A percentile compares a stretch with the other conserved stretches of the same genome.
Evolutionary conservation across 805 yeast species (phyloP).

Genomic region (Clavispora vitiphila): DNA sequence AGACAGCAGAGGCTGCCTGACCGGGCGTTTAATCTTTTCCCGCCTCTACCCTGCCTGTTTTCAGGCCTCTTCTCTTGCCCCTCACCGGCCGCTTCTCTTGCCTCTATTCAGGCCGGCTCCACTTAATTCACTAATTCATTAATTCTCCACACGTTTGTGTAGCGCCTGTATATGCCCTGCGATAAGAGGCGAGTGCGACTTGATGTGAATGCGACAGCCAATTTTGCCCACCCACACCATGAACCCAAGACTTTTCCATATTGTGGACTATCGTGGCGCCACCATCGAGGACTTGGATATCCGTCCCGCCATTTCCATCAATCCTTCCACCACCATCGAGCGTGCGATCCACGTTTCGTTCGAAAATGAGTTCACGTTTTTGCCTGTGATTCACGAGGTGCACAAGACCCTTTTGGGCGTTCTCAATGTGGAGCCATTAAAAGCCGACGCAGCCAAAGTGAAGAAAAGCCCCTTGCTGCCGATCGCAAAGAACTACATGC

Average conservation of each 20-base stretch:
- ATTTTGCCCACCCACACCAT: not conserved
- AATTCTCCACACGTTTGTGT: too few relatives aligned
- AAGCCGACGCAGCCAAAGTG: slow-evolving; percentile 23
- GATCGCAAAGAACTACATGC: slow-evolving; percentile 31
- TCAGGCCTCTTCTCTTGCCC: too few relatives aligned
- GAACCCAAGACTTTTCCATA: slow-evolving; percentile 20
- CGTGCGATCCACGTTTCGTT: slow-evolving; percentile 52
- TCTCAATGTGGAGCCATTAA: slow-evolving; percentile 40
- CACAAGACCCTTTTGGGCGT: slow-evolving; percentile 46
- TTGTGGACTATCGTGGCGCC: slow-evolving; percentile 43
- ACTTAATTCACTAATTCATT: too few relatives aligned
- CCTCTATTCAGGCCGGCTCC: too few relatives aligned
- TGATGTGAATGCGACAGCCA: too few relatives aligned
- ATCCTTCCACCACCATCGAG: slow-evolving; percentile 42
- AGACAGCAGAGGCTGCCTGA: slow-evolving; percentile 7
- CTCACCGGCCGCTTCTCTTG: too few relatives aligned
- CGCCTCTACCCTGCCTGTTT: too few relatives aligned
- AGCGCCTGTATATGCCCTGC: too few relatives aligned
- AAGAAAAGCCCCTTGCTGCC: slow-evolving; percentile 21
- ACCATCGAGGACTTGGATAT: slow-evolving; percentile 57
- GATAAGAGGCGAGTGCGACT: not conserved
- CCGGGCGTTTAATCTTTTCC: too few relatives aligned
- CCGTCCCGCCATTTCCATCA: slow-evolving; percentile 51
- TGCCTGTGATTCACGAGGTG: slow-evolving; percentile 48
- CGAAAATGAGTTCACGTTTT: slow-evolving; percentile 49